Base-by-base conservation (phyloP, 2,329 filamentous ascomycete genomes). In the Talaromyces atroroseus region DNA sequence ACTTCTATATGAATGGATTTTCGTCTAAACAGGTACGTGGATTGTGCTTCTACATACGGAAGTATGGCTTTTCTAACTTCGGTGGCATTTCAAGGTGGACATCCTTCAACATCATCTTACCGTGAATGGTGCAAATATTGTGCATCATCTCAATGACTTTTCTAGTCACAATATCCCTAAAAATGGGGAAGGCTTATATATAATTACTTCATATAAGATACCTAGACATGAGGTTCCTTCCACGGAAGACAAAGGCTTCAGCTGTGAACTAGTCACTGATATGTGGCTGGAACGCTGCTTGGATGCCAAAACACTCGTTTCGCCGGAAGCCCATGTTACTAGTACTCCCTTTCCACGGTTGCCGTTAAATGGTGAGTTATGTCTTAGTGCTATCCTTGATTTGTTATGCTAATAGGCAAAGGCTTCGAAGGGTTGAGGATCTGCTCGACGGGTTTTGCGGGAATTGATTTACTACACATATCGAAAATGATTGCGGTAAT, bases 251-350 rank as follows among this genome's bases (percentile, higher is more conserved):
- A 63, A 73, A 54, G 71, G 68, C 0, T 70, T 72, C 21, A 71
- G 75, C 60, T 75, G 78, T 54, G 70, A 78, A 49, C 66, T 78
- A 14, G 85, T 95, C 32, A 97, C 91, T 11, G 91, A 96, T 67
- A 95, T 94, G 80, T 99, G 92, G 82, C 80, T 99, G 52, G 94
- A 99, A 73, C 84, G 85, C 49, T 97, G 92, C 68, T 76, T 99
- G 40, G 85, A 92, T 68, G 83, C 83, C 61, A 94, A 89, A 70
- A 76, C 74, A 24, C 82, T 92, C 63, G 78, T 90, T 48, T 77
- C 87, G 29, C 90, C 91, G 5, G 75, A 78, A 52, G 78, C 82
- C 4, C 85, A 94, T 67, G 80, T 89, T 42, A 80, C 95, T 23
- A 91, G 90, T 58, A 84, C 83, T 6, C 91, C 94, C 2, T 89